Conservation (phyloP, 148 eudicot species). For the Limonium bicolor region DNA sequence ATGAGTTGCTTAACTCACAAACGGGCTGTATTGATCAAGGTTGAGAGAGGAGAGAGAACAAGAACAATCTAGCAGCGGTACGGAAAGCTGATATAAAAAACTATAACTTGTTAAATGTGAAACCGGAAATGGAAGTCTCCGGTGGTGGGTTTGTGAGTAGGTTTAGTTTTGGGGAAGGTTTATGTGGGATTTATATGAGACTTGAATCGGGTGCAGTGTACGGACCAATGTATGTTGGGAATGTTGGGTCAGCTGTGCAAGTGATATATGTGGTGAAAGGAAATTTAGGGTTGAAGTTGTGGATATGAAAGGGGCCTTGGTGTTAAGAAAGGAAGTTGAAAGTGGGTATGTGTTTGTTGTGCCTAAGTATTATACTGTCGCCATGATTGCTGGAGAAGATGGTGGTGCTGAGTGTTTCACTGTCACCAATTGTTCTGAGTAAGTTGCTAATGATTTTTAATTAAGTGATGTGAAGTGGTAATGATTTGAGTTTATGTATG, state of each 20-base stretch:
- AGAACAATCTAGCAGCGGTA: too few relatives aligned
- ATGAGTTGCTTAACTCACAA: too few relatives aligned
- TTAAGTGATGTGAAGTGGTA: too few relatives aligned
- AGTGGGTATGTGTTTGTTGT: constrained; percentile 25
- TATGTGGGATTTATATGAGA: constrained; percentile 11
- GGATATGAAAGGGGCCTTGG: constrained; percentile 13
- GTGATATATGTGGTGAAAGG: constrained; percentile 23
- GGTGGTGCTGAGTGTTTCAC: constrained; percentile 35
- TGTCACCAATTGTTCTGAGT: constrained; percentile 25
- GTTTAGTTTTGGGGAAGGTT: constrained; percentile 1
- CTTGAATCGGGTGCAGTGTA: constrained; percentile 13
- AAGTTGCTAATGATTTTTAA: neutral
- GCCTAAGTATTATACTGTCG: constrained; percentile 17
- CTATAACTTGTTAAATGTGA: neutral
- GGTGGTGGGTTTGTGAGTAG: constrained; percentile 4
- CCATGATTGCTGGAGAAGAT: constrained; percentile 11
- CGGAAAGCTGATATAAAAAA: too few relatives aligned
- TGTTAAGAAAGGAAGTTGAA: constrained; percentile 8
- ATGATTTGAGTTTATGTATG: too few relatives aligned
- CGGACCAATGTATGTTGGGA: constrained; percentile 14
- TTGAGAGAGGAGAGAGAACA: too few relatives aligned
- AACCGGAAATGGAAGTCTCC: neutral
- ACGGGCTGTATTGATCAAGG: too few relatives aligned
- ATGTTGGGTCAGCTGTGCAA: constrained; percentile 17
- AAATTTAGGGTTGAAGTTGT: constrained; percentile 19